Conservation (phyloP, 2,329 filamentous ascomycete species). For the Monosporascus sp. region DNA sequence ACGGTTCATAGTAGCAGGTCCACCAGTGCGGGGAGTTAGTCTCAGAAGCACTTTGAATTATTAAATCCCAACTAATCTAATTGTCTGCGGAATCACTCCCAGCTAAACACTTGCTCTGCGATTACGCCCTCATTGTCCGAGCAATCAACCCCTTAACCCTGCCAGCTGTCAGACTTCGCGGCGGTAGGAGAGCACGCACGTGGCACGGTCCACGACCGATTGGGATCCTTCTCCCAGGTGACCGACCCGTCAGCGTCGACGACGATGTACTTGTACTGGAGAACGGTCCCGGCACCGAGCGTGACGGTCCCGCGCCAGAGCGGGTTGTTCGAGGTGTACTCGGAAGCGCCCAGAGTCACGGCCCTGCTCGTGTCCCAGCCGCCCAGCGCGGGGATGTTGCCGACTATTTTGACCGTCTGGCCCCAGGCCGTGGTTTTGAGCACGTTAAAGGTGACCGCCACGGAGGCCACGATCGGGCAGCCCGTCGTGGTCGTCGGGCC, state of each 20-base stretch:
- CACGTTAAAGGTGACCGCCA: constrained; percentile 60
- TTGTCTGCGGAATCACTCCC: background rate
- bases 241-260: constrained; percentile 49
- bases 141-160: constrained; percentile 9
- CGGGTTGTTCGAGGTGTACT: constrained; percentile 55
- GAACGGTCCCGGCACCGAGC: constrained; percentile 48
- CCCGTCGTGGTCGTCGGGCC: constrained; percentile 20
- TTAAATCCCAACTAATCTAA: no score
- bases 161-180: constrained; percentile 29
- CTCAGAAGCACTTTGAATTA: no score
- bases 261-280: constrained; percentile 68
- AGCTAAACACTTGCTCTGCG: no score
- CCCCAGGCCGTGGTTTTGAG: constrained; percentile 53
- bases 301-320: constrained; percentile 56
- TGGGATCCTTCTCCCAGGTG: constrained; percentile 61
- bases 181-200: constrained; percentile 24
- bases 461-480: constrained; percentile 37
- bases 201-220: constrained; percentile 37
- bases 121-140: no score
- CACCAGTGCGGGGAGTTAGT: no score
- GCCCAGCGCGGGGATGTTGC: constrained; percentile 55
- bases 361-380: constrained; percentile 54
- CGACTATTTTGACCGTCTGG: constrained; percentile 61
- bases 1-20: no score
- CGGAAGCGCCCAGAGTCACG: constrained; percentile 50